Evolutionary conservation across 257 asterid genomes (phyloP), one percentile per base, ranked within the genome.

Genomic region (Salvia hispanica): DNA sequence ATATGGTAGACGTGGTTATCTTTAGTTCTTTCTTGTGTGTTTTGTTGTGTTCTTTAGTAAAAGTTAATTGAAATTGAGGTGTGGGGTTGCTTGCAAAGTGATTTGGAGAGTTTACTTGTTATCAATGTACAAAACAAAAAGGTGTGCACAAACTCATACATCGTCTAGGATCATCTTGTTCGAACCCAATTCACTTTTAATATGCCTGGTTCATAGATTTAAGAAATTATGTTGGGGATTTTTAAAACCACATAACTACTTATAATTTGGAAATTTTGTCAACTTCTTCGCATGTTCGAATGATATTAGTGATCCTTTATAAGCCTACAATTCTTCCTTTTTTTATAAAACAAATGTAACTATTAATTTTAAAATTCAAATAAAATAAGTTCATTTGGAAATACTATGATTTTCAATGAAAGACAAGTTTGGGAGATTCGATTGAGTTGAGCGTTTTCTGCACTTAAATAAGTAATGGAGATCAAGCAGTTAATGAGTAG

Each of bases 61-160:
- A 44, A 64, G 33, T 36, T 72, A 40, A 50, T 40, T 37, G 2
- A 40, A 40, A 34, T 65, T 64, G 65, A 63, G 66, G 60, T 21
- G 68, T 72, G 72, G 72, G 72, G 47, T 18, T 56, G 36, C 15
- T 56, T 14, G 47, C 54, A 70, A 48, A 39, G 62, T 36, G 60
- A 70, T 36, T 3, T 37, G 36, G 56, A 70, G 51, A 13, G 31
- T 25, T 43, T 25, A 16, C 18, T 57, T 31, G 7, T 45, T 61
- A 25, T 40, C 46, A 9, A 44, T 48, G 69, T 47, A 33, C 51
- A 47, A 47, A 18, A 63, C 28, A 57, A 48, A 64, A 72, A 55
- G 59, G 76, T 52, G 44, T 39, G 21, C n/a, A 16, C 39, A 45
- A 53, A 61, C 53, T 70, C 74, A 69, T 39, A 7, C 9, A 6